phyloP scores from a whole-genome alignment of 352 stramenopile genomes.

The Phytophthora crassamura region DNA sequence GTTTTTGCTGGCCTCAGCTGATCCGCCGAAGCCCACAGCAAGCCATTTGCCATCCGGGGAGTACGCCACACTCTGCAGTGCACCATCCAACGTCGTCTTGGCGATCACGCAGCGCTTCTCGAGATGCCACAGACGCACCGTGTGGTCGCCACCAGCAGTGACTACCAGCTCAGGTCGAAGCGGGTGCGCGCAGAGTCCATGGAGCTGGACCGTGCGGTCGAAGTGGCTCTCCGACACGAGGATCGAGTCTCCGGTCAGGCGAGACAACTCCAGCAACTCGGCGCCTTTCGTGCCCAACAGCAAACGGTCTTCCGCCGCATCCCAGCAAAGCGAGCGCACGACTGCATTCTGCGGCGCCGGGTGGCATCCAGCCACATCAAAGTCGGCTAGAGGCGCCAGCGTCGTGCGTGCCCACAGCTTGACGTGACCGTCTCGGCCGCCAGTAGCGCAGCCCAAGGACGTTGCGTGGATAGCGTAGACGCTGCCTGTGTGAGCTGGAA shows the following conservation, averaged over 20 bases:
- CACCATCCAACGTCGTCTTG: constrained; percentile 65
- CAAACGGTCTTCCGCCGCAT: constrained; percentile 70
- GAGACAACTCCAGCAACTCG: constrained; percentile 73
- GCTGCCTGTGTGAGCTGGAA: constrained; percentile 72
- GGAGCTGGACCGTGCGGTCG: constrained; percentile 48
- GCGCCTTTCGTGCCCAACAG: constrained; percentile 73
- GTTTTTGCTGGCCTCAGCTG: constrained; percentile 15
- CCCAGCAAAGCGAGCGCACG: constrained; percentile 73
- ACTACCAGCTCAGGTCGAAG: constrained; percentile 58
- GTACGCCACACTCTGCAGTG: constrained; percentile 64
- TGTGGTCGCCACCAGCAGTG: constrained; percentile 72
- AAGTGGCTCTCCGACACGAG: constrained; percentile 76
- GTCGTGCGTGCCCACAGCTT: constrained; percentile 68
- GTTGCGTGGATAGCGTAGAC: constrained; percentile 78
- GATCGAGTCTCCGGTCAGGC: constrained; percentile 63
- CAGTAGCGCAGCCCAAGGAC: constrained; percentile 57
- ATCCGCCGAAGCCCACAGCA: constrained; percentile 65
- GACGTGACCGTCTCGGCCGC: constrained; percentile 69
- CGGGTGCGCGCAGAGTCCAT: constrained; percentile 60
- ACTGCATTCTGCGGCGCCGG: constrained; percentile 53
- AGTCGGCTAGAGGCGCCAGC: constrained; percentile 61
- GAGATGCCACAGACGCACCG: constrained; percentile 75
- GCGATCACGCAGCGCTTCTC: constrained; percentile 56
- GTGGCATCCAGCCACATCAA: constrained; percentile 61
- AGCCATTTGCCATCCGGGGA: constrained; percentile 76